These are phyloP conservation scores for Blumeriella jaapii DNA, from an alignment of 2,329 filamentous ascomycete species.

Conservation along the genomic window DNA sequence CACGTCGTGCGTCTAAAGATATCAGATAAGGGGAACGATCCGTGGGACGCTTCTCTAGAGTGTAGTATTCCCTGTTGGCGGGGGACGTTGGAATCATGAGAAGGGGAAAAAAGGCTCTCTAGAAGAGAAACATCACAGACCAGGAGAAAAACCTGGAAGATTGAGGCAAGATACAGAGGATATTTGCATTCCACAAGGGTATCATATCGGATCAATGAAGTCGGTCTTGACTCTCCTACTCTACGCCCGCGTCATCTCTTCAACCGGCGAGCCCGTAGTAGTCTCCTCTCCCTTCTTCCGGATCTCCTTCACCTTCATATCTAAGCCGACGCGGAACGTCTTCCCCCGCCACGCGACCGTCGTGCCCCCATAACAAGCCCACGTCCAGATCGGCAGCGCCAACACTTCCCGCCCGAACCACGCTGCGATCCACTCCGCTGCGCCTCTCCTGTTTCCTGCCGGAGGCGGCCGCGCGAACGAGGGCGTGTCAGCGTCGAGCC, in stretches of 20 bases:
- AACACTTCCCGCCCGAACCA: constrained; percentile 79
- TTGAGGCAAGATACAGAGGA: not conserved
- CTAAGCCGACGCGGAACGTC: constrained; percentile 67
- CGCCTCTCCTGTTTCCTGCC: constrained; percentile 37
- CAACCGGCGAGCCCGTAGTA: not conserved
- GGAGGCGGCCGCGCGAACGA: constrained; percentile 58
- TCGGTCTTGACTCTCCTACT: not conserved
- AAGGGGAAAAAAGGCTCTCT: no score
- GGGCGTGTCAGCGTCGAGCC: constrained; percentile 62
- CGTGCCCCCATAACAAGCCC: constrained; percentile 79
- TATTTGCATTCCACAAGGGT: not conserved
- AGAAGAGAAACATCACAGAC: no score
- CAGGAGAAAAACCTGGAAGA: no score
- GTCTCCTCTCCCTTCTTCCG: constrained; percentile 5
- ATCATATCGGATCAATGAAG: not conserved
- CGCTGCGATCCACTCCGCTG: constrained; percentile 62
- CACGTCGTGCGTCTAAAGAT: no score
- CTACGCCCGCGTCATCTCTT: not conserved
- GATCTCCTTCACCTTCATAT: constrained; percentile 65
- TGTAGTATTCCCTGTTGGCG: no score
- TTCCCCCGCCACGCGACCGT: constrained; percentile 82
- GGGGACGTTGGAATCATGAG: no score
- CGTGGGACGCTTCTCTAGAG: no score
- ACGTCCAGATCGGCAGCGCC: constrained; percentile 80
- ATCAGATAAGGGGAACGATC: no score